phyloP scores from a whole-genome alignment of 2,329 filamentous ascomycete species.

The Colletotrichum zoysiae region DNA sequence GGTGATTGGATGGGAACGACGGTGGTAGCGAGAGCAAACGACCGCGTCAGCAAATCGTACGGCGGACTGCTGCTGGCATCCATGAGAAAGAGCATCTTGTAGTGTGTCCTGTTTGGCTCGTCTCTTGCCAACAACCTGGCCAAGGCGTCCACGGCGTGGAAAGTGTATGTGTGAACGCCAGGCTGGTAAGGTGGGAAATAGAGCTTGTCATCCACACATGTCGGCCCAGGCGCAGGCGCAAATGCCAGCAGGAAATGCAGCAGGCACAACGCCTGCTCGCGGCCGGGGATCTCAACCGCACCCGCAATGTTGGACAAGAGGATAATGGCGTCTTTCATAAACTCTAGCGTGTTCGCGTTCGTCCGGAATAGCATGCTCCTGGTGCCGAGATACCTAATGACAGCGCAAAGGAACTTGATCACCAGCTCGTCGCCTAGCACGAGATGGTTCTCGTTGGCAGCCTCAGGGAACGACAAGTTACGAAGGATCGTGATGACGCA shows the following conservation, averaged over 20 bases:
- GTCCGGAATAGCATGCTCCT: conserved; percentile 87
- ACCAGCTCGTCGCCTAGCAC: conserved; percentile 81
- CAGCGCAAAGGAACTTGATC: conserved; percentile 84
- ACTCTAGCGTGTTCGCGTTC: conserved; percentile 88
- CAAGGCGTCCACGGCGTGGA: conserved; percentile 88
- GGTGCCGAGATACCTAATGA: conserved; percentile 89
- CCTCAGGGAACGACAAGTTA: conserved; percentile 84
- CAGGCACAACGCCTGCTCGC: conserved; percentile 88
- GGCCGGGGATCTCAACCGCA: conserved; percentile 82
- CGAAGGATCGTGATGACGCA: conserved; percentile 93
- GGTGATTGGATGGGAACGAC: conserved; percentile 77
- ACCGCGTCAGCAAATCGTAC: conserved; percentile 85
- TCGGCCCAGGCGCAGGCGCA: conserved; percentile 81
- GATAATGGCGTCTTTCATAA: conserved; percentile 95
- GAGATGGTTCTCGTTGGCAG: conserved; percentile 72
- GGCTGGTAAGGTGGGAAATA: conserved; percentile 88
- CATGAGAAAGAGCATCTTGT: conserved; percentile 82
- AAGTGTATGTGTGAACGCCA: conserved; percentile 85
- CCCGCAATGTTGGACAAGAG: conserved; percentile 91
- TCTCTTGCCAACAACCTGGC: conserved; percentile 93
- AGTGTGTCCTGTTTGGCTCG: conserved; percentile 90
- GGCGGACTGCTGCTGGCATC: conserved; percentile 75
- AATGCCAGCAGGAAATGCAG: conserved; percentile 93
- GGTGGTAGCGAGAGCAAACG: conserved; percentile 89
- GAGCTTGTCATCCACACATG: conserved; percentile 64